These are phyloP conservation scores for Plantago major DNA, from an alignment of 257 asterid genomes.

Conservation along the genomic window DNA sequence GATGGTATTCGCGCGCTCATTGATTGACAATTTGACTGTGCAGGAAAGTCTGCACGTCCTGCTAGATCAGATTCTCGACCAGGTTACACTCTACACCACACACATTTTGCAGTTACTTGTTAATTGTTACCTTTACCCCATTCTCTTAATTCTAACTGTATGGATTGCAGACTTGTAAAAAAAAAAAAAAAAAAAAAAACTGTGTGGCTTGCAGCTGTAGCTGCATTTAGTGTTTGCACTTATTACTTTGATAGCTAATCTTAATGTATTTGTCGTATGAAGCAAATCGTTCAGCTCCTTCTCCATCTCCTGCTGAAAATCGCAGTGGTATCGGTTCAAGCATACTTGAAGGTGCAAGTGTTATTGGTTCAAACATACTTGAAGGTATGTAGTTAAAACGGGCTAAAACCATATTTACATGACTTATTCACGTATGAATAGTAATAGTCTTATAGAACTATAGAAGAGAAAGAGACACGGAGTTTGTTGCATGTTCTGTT, in stretches of 20 bases:
- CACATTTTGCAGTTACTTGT: neutral
- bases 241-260: neutral
- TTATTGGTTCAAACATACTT: constrained; percentile 55
- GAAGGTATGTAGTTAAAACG: constrained; percentile 48
- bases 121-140: neutral
- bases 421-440: too few relatives aligned
- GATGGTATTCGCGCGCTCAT: neutral
- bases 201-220: neutral
- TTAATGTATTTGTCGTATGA: constrained; percentile 17
- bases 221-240: neutral
- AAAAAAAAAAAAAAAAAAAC: too few relatives aligned
- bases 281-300: constrained; percentile 52
- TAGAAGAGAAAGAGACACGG: neutral
- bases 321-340: constrained; percentile 59
- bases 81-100: constrained; percentile 25
- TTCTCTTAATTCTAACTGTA: too few relatives aligned
- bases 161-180: too few relatives aligned
- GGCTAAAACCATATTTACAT: neutral
- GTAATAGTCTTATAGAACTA: too few relatives aligned
- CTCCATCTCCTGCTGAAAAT: constrained; percentile 65
- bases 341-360: constrained; percentile 70
- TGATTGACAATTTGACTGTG: constrained; percentile 6
- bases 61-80: constrained; percentile 50
- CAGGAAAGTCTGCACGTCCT: constrained; percentile 76
- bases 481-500: neutral